Base-by-base conservation (phyloP, 2,329 filamentous ascomycete genomes). In the Periconia sp. region DNA sequence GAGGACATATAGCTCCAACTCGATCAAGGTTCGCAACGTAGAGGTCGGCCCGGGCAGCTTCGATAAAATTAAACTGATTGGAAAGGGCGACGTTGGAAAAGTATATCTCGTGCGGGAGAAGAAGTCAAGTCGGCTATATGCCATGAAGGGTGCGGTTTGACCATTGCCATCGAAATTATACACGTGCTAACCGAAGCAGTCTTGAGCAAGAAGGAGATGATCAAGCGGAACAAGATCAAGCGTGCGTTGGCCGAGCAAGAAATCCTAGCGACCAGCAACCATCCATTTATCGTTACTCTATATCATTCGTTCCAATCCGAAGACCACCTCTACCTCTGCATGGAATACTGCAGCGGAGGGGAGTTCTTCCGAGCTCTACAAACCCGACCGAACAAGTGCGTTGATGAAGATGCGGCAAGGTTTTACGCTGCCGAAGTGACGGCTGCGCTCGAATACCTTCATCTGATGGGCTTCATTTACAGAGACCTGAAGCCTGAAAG, bases 191-290 rank as follows among this genome's bases (percentile, higher is more conserved):
- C 54, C 36, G 22, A 37, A 12, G 39, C 66, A 97, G 94, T 99
- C 5, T 70, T 99, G 72, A 97, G 92, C 80, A 99, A 99, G 75
- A 96, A 97, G 78, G 94, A 99, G 73, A 99, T 99, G 94, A 99
- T 99, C 73, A 99, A 99, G 78, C 88, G 94, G 45, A 99, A 99
- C 79, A 99, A 99, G 81, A 99, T 99, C 76, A 99, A 99, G 81
- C 85, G 94, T 66, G 94, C 94, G 11, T 79, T 99, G 57, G 94
- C 94, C 25, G 94, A 99, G 74, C 94, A 97, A 69, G 94, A 99
- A 72, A 99, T 99, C 54, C 78, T 99, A 40, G 94, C 94, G 7
- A 99, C 94, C 29, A 97, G 92, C 78, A 99, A 99, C 61, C 94
- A 99, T 64, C 94, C 94, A 0, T 99, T 99, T 71, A 99, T 99